Evolutionary conservation across 441 rosid species (phyloP).

Genomic region (Pelargonium fulgidum): DNA sequence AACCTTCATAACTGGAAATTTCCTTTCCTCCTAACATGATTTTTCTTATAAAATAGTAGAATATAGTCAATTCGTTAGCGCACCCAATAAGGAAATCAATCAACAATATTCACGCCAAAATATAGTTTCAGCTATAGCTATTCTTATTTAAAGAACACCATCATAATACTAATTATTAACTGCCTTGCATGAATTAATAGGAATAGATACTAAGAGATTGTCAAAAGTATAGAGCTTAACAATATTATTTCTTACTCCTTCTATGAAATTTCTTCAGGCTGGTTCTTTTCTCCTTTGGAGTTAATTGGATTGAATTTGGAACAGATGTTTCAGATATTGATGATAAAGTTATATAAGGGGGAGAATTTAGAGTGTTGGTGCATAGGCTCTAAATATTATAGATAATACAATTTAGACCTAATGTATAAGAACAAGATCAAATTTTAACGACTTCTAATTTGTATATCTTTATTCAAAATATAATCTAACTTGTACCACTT

Average conservation of each 20-base stretch:
- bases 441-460: not conserved
- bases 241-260: not conserved
- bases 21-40: not conserved
- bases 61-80: not conserved
- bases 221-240: not conserved
- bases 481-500: not conserved
- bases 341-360: not conserved
- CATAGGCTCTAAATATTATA: too few relatives aligned
- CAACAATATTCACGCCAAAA: not conserved
- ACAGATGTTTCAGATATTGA: not conserved
- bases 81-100: not conserved
- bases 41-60: not conserved
- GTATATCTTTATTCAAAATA: not conserved
- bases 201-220: not conserved
- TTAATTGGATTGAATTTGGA: not conserved
- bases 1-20: not conserved
- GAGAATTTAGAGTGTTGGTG: too few relatives aligned
- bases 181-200: not conserved
- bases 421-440: not conserved
- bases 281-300: not conserved
- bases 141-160: not conserved
- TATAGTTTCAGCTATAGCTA: not conserved
- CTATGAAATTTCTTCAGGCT: not conserved
- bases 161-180: not conserved
- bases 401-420: not conserved